A percentile compares a stretch with the other conserved stretches of the same genome.
Evolutionary conservation across 179 eudicot species (phyloP).

Genomic region (Silene noctiflora): DNA sequence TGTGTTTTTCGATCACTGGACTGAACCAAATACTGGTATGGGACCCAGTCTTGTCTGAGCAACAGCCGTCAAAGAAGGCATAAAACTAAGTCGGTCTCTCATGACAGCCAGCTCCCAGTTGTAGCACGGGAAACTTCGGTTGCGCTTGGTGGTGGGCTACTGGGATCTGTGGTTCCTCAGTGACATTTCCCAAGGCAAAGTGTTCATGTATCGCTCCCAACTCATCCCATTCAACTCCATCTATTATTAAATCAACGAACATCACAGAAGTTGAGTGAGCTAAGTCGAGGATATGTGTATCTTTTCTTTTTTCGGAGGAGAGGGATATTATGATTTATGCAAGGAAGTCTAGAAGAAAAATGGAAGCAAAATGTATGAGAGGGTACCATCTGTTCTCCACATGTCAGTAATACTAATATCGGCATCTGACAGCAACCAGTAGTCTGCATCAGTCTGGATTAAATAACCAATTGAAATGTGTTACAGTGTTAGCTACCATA

Average conservation of each 20-base stretch:
- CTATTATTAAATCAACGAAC: slow-evolving; percentile 21
- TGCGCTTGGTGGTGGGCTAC: slow-evolving; percentile 45
- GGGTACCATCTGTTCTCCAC: slow-evolving; percentile 88
- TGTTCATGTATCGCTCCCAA: slow-evolving; percentile 44
- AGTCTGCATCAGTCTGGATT: slow-evolving; percentile 75
- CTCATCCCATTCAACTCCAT: slow-evolving; percentile 62
- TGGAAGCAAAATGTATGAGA: slow-evolving; percentile 16
- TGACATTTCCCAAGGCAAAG: slow-evolving; percentile 29
- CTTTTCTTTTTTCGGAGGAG: neutral
- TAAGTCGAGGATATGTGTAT: neutral
- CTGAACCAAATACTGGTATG: too few relatives aligned
- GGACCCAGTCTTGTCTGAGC: too few relatives aligned
- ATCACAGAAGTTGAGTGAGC: slow-evolving; percentile 31
- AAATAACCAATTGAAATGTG: neutral
- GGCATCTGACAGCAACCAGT: slow-evolving; percentile 81
- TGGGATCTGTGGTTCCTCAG: slow-evolving; percentile 48
- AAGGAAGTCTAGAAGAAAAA: neutral
- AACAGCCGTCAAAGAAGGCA: too few relatives aligned
- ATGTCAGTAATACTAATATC: slow-evolving; percentile 82
- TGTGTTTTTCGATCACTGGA: too few relatives aligned
- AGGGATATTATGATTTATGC: too few relatives aligned
- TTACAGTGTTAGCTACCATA: slow-evolving; percentile 15
- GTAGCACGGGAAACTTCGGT: slow-evolving; percentile 31
- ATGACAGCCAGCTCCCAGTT: slow-evolving; percentile 27
- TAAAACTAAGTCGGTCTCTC: neutral